phyloP scores from a whole-genome alignment of 2,329 filamentous ascomycete genomes.

The Cladosporium austrohemisphaericum region DNA sequence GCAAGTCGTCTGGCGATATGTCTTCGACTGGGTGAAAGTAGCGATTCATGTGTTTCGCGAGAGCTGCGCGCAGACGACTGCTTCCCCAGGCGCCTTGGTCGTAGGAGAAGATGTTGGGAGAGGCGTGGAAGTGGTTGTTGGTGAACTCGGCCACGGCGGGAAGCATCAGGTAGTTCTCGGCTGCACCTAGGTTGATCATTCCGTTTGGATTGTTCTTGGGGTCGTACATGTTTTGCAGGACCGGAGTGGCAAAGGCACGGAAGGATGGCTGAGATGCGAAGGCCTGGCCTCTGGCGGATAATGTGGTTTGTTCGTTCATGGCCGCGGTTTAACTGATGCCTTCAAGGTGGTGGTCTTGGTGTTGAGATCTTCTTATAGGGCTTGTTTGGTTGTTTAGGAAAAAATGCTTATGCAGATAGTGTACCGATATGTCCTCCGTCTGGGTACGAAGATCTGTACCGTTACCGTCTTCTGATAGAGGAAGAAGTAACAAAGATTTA shows the following conservation, averaged over 20 bases:
- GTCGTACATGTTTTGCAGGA: constrained; percentile 24
- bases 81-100: constrained; percentile 38
- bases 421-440: too few species aligned
- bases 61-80: constrained; percentile 37
- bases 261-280: constrained; percentile 11
- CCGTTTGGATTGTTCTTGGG: constrained; percentile 29
- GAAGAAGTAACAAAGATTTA: too few species aligned
- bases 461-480: too few species aligned
- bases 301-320: background rate
- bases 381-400: too few species aligned
- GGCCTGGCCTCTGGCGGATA: constrained; percentile 8
- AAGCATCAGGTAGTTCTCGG: constrained; percentile 25
- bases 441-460: too few species aligned
- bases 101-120: constrained; percentile 31
- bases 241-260: constrained; percentile 17
- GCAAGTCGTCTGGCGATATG: constrained; percentile 37
- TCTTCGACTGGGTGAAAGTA: constrained; percentile 36
- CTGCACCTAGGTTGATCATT: constrained; percentile 30
- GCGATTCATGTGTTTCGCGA: constrained; percentile 42
- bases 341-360: background rate
- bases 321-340: background rate
- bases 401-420: too few species aligned
- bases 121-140: constrained; percentile 4
- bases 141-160: constrained; percentile 8
- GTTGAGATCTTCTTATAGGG: too few species aligned